Evolutionary conservation across 768 basidiomycete genomes (phyloP).

Genomic region (Cyclocybe cylindracea): DNA sequence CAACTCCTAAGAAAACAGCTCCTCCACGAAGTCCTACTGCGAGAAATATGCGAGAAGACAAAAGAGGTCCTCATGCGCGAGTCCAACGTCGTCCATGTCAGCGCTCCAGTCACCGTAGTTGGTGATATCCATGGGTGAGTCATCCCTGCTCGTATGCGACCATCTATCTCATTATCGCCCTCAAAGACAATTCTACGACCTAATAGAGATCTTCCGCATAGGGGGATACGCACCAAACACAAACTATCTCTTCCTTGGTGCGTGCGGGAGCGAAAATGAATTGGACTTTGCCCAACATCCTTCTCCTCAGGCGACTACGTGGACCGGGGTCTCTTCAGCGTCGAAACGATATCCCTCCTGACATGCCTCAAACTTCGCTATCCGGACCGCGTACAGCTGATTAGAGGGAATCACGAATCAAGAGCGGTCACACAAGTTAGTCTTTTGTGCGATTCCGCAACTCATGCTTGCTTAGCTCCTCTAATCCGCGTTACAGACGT

Average conservation of each 20-base stretch:
- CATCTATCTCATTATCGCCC: conserved; percentile 33
- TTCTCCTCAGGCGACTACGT: conserved; percentile 87
- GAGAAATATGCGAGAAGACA: conserved; percentile 99
- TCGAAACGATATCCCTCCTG: conserved; percentile 96
- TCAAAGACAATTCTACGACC: conserved; percentile 96
- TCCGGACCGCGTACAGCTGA: conserved; percentile 94
- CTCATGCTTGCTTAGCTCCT: conserved; percentile 17
- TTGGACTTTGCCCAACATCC: conserved; percentile 5
- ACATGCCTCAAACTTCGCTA: conserved; percentile 97
- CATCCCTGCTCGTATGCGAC: conserved; percentile 10
- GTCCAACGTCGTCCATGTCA: conserved; percentile 97
- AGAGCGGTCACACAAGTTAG: conserved; percentile 96
- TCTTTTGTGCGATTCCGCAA: conserved; percentile 23
- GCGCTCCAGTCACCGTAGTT: conserved; percentile 95
- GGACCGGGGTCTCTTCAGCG: conserved; percentile 95
- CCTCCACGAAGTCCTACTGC: conserved; percentile 88
- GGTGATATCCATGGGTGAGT: conserved; percentile 99
- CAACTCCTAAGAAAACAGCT: conserved; percentile 91
- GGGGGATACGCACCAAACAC: conserved; percentile 96
- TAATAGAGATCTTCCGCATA: conserved; percentile 99
- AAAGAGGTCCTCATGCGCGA: conserved; percentile 99
- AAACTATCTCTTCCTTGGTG: conserved; percentile 97
- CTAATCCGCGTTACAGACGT: conserved; percentile 64
- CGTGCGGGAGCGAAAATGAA: conserved; percentile 22
- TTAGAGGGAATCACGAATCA: conserved; percentile 97